These are phyloP conservation scores for Paramecium biaurelia DNA, from an alignment of 73 alveolate genomes.

Conservation along the genomic window DNA sequence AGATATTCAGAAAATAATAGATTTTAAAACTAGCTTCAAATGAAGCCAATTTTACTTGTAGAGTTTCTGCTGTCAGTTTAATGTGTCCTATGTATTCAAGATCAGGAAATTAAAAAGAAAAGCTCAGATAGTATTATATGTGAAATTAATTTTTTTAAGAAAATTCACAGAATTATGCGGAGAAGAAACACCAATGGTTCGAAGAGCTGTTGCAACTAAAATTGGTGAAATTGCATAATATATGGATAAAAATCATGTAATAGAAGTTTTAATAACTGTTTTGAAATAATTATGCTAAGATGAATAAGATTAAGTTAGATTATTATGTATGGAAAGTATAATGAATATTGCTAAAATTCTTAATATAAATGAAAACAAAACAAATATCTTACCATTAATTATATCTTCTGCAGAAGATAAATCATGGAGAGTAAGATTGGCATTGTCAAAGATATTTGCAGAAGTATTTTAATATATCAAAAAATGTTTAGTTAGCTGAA, in stretches of 20 bases:
- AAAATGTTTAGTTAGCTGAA: slow-evolving; percentile 78
- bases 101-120: slow-evolving; percentile 91
- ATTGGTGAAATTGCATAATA: slow-evolving; percentile 91
- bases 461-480: slow-evolving; percentile 51
- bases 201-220: slow-evolving; percentile 95
- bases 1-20: not conserved
- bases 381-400: slow-evolving; percentile 88
- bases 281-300: slow-evolving; percentile 88
- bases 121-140: slow-evolving; percentile 78
- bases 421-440: slow-evolving; percentile 97
- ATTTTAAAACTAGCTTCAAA: slow-evolving; percentile 85
- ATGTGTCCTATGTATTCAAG: slow-evolving; percentile 89
- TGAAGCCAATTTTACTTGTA: slow-evolving; percentile 92
- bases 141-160: not conserved
- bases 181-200: slow-evolving; percentile 98
- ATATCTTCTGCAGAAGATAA: slow-evolving; percentile 93
- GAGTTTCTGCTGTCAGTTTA: slow-evolving; percentile 95
- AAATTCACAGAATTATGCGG: slow-evolving; percentile 93
- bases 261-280: slow-evolving; percentile 86
- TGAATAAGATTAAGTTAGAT: slow-evolving; percentile 96
- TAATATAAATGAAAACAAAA: slow-evolving; percentile 86
- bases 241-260: slow-evolving; percentile 90
- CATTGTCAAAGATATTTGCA: slow-evolving; percentile 93
- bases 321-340: slow-evolving; percentile 87
- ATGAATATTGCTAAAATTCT: slow-evolving; percentile 91